Base-by-base conservation (phyloP, 1,284 basidiomycete genomes). In the Melampsora occidentalis region DNA sequence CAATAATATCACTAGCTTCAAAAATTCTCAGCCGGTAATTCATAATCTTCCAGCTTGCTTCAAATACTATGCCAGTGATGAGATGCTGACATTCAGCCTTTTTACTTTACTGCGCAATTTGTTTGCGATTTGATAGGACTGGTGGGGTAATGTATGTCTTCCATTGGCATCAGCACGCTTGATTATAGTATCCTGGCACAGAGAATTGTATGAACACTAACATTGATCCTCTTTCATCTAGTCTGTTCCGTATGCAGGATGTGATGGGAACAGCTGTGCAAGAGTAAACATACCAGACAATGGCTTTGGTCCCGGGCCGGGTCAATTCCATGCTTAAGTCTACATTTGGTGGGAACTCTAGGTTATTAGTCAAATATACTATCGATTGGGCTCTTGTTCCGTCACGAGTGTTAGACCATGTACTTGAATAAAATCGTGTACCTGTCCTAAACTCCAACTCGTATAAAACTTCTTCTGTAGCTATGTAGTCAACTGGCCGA, bases 111-210 rank as follows among this genome's bases (percentile, higher is more conserved):
- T 33, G 39, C 33, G n/a, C 16, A 42, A 28, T 10, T 2, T 22
- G 20, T 20, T 12, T 63, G 18, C 20, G 2, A n/a, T 33, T 71
- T 9, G 35, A 10, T 48, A 72, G 71, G 63, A 65, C 6, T 75
- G 71, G 71, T 75, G 71, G 71, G 71, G 71, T 48, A 75, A 75
- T 48, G 71, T 75, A 67, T 51, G 71, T 61, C 2, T 35, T 16
- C 35, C 53, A 33, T 28, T 28, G 28, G 28, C 28, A 66, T 39
- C 5, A 64, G 6, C 22, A 9, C 31, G 16, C 28, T 28, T 28
- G 28, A 28, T 28, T 39, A 5, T 51, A 51, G 14, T 53, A 28
- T n/a, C 10, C n/a, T 39, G n/a, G 7, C 22, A 5, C 10, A 28
- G 25, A 57, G 9, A 57, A 57, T 5, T 10, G 10, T 39, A 39